Evolutionary conservation across 306 rosid species (phyloP).

Genomic region (Ziziphus jujuba): DNA sequence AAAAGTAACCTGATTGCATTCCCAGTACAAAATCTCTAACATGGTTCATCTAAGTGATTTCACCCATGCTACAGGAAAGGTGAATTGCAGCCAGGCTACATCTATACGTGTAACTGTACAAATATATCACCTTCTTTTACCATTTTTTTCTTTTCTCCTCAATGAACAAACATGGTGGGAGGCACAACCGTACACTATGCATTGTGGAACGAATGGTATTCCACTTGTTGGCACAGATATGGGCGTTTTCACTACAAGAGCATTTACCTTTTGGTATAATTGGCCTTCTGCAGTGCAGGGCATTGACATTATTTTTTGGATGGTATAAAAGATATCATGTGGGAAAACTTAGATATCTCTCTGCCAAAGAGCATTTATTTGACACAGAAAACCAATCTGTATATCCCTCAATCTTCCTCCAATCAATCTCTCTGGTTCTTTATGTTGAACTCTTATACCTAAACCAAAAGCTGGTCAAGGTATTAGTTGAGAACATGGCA

Average conservation of each 20-base stretch:
- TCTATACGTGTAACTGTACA: conserved; percentile 42
- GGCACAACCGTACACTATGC: no score
- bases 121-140: conserved; percentile 19
- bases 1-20: conserved; percentile 8
- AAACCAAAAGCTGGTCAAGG: conserved; percentile 28
- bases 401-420: conserved; percentile 26
- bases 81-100: conserved; percentile 35
- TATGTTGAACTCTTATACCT: conserved; percentile 22
- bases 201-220: background rate
- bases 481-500: conserved; percentile 68
- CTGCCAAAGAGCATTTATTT: conserved; percentile 21
- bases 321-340: no score
- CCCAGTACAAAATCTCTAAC: conserved; percentile 26
- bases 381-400: no score
- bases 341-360: background rate
- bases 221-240: background rate
- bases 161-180: background rate
- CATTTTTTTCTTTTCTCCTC: conserved; percentile 18
- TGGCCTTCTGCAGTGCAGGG: no score
- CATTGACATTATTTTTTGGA: no score
- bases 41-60: conserved; percentile 1
- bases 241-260: background rate
- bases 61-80: conserved; percentile 48
- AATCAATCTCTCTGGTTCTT: conserved; percentile 16
- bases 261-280: no score